These are phyloP conservation scores for Candida corydali DNA, from an alignment of 805 yeast species.

Conservation along the genomic window DNA sequence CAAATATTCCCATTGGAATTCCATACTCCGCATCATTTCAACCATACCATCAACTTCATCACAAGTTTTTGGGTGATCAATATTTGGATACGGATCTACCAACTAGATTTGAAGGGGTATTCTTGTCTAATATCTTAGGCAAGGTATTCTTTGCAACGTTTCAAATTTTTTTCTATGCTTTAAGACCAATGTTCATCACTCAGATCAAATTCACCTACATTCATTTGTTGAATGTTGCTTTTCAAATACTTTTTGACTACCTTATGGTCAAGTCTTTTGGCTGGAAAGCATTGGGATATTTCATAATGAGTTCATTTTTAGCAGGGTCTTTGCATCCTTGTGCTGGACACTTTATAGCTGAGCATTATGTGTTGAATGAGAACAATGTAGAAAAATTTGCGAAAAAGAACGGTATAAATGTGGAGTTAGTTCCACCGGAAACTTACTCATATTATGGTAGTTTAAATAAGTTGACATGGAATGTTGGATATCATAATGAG, in stretches of 20 bases:
- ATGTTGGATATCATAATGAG: conserved; percentile 91
- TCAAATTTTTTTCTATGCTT: conserved; percentile 84
- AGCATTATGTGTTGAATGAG: conserved; percentile 69
- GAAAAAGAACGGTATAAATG: conserved; percentile 17
- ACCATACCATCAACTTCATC: conserved; percentile 90
- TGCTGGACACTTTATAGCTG: conserved; percentile 96
- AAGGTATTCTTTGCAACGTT: conserved; percentile 88
- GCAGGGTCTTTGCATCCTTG: conserved; percentile 93
- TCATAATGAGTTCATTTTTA: conserved; percentile 71
- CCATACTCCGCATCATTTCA: conserved; percentile 87
- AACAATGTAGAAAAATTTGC: conserved; percentile 42
- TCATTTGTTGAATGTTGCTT: conserved; percentile 64
- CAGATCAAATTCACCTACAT: conserved; percentile 68
- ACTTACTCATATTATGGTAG: conserved; percentile 87
- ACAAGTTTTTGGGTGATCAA: conserved; percentile 84
- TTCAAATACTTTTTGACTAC: conserved; percentile 57
- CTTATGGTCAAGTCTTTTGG: conserved; percentile 62
- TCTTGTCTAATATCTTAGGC: conserved; percentile 74
- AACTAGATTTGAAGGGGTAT: conserved; percentile 67
- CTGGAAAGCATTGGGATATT: conserved; percentile 56
- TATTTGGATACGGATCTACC: conserved; percentile 85
- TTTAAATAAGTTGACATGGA: conserved; percentile 77
- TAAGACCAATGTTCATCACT: conserved; percentile 85
- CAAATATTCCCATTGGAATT: conserved; percentile 83
- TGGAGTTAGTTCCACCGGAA: conserved; percentile 54